Percentiles rank a stretch among this genome's conserved stretches.
Evolutionary conservation across 2,329 filamentous ascomycete genomes (phyloP).

Genomic region (Pyrenophora graminea): DNA sequence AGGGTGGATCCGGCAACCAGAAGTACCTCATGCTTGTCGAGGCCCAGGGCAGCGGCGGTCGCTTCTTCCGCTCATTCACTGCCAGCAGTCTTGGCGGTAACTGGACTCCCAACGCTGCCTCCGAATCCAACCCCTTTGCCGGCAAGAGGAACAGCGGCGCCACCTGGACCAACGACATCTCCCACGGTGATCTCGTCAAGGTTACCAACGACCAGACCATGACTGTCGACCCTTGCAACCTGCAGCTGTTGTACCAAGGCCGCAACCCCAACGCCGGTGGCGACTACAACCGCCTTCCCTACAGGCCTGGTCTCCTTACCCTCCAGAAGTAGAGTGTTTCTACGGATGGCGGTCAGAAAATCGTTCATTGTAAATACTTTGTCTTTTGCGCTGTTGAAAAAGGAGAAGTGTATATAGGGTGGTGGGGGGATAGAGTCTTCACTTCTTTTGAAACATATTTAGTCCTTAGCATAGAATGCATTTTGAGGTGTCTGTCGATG

Average conservation of each 20-base stretch:
- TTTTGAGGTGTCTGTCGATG: not conserved
- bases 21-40: constrained; percentile 72
- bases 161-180: constrained; percentile 69
- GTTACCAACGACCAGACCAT: constrained; percentile 64
- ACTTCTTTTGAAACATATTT: not conserved
- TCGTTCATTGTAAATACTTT: constrained; percentile 9
- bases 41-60: constrained; percentile 59
- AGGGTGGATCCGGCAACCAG: constrained; percentile 49
- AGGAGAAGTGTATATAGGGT: constrained; percentile 2
- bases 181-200: constrained; percentile 66
- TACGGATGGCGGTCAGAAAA: not conserved
- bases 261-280: constrained; percentile 48
- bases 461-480: not conserved
- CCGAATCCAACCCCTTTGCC: constrained; percentile 65
- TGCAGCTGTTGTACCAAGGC: constrained; percentile 69
- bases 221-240: constrained; percentile 65
- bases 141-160: constrained; percentile 68
- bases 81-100: constrained; percentile 59
- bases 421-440: not conserved
- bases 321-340: constrained; percentile 7
- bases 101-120: constrained; percentile 63
- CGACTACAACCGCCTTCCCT: constrained; percentile 59
- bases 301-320: constrained; percentile 52
- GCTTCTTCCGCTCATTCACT: constrained; percentile 71
- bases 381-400: constrained; percentile 2